Conservation (phyloP, 2,329 filamentous ascomycete genomes). For the Phialophora chinensis region DNA sequence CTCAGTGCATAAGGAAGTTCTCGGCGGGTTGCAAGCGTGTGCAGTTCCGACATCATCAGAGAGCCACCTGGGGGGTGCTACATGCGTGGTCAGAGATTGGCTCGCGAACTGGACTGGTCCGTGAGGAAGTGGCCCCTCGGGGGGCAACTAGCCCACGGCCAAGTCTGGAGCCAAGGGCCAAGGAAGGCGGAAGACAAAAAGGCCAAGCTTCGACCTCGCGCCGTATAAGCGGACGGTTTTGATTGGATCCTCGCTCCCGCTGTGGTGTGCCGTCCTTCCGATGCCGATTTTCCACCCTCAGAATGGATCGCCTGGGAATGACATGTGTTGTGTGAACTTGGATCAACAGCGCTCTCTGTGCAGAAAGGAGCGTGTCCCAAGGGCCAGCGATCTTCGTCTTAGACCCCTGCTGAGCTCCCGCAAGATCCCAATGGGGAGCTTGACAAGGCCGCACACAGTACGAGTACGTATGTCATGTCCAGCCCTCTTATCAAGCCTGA, state of each 20-base stretch:
- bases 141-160: not conserved
- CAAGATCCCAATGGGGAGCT: not conserved
- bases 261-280: not conserved
- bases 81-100: not conserved
- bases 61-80: not conserved
- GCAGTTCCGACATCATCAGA: not conserved
- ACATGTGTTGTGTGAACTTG: not conserved
- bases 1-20: not conserved
- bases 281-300: not conserved
- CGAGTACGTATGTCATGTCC: not conserved
- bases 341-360: not conserved
- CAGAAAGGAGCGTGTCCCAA: not conserved
- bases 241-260: not conserved
- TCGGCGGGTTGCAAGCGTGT: not conserved
- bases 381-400: not conserved
- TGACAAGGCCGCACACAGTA: not conserved
- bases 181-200: conserved; percentile 1
- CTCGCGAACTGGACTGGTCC: not conserved
- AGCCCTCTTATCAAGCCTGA: not conserved
- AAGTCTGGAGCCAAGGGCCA: not conserved
- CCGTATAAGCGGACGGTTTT: not conserved
- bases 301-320: not conserved
- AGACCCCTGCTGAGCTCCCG: not conserved
- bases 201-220: not conserved
- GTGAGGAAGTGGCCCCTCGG: not conserved